Conservation (phyloP, 2,329 filamentous ascomycete genomes). For the Aspergillus pseudoterreus region DNA sequence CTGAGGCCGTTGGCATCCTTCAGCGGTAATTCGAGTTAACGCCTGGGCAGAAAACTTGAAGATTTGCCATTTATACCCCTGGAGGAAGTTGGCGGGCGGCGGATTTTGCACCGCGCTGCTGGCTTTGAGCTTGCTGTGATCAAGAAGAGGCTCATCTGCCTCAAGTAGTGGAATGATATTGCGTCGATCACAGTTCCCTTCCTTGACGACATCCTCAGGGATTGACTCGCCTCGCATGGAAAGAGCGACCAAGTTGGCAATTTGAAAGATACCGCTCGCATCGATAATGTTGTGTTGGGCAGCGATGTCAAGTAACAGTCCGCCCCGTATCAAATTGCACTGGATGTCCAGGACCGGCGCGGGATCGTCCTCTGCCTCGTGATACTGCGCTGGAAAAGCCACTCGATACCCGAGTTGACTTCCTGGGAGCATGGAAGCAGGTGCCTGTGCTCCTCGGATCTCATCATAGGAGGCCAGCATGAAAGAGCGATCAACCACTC, state of each 20-base stretch:
- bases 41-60: constrained; percentile 6
- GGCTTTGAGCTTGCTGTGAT: constrained; percentile 11
- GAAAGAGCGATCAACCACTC: constrained; percentile 8
- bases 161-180: constrained; percentile 13
- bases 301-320: constrained; percentile 20
- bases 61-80: constrained; percentile 10
- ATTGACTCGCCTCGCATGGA: constrained; percentile 9
- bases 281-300: constrained; percentile 26
- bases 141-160: constrained; percentile 7
- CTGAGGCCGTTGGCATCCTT: constrained; percentile 1
- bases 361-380: constrained; percentile 8
- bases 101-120: not conserved
- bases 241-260: constrained; percentile 13
- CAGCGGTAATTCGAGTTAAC: constrained; percentile 2
- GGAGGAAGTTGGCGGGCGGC: not conserved
- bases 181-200: constrained; percentile 17
- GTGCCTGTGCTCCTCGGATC: constrained; percentile 13
- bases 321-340: constrained; percentile 20
- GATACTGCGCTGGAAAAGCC: constrained; percentile 26
- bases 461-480: constrained; percentile 1
- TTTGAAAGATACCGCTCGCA: constrained; percentile 17
- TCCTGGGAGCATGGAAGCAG: constrained; percentile 29
- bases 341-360: constrained; percentile 23
- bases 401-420: constrained; percentile 23
- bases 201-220: constrained; percentile 6